phyloP scores from a whole-genome alignment of 371 early-diverging fungal species.

The Parasitella parasitica region DNA sequence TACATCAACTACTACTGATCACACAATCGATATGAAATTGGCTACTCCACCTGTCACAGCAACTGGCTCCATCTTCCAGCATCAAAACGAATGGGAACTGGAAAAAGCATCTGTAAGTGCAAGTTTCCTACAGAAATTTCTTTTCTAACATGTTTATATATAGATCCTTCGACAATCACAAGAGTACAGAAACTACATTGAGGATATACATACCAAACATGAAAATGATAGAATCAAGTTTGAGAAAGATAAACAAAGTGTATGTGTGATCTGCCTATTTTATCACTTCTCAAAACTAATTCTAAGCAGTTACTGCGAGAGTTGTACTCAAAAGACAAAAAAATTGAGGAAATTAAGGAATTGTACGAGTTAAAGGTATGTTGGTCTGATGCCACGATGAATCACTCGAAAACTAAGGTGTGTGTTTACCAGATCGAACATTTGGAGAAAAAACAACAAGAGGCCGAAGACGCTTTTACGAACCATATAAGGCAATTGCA shows the following conservation, averaged over 20 bases:
- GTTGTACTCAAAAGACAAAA: conserved; percentile 29
- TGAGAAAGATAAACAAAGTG: conserved; percentile 32
- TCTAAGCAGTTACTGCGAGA: conserved; percentile 30
- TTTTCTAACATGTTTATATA: not conserved
- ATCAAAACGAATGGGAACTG: conserved; percentile 31
- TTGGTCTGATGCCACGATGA: not conserved
- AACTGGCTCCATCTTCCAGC: not conserved
- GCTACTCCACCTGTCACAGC: not conserved
- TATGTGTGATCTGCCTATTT: conserved; percentile 9
- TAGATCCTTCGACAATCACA: conserved; percentile 27
- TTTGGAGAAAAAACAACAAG: conserved; percentile 12
- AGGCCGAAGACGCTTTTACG: conserved; percentile 11
- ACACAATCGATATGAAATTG: not conserved
- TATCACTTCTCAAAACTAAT: not conserved
- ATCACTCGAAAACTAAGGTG: not conserved
- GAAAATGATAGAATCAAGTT: conserved; percentile 26
- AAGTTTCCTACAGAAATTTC: not conserved
- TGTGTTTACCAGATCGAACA: not conserved
- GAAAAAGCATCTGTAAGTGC: conserved; percentile 22
- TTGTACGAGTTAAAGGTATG: not conserved
- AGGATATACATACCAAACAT: conserved; percentile 6
- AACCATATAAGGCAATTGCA: conserved; percentile 13
- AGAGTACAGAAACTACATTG: conserved; percentile 16
- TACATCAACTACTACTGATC: not conserved
- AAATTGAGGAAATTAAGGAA: conserved; percentile 1